A percentile compares a stretch with the other conserved stretches of the same genome.
These are phyloP conservation scores for Penicillium pulvis DNA, from an alignment of 495 filamentous ascomycete species.

Conservation along the genomic window DNA sequence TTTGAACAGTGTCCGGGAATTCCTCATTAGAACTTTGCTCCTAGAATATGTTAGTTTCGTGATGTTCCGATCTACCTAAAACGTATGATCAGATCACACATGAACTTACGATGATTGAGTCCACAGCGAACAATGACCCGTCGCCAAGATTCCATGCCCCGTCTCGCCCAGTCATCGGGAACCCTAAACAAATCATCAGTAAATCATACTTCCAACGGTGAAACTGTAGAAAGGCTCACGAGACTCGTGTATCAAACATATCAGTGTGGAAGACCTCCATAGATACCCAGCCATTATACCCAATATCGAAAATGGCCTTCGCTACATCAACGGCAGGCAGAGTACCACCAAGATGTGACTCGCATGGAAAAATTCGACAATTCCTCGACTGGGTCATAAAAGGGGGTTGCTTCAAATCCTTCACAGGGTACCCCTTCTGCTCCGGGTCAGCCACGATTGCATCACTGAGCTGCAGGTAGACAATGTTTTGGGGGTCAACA, in stretches of 20 bases:
- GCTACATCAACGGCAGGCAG: constrained; percentile 56
- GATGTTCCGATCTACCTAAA: not conserved
- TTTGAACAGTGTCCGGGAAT: no score
- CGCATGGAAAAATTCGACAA: constrained; percentile 70
- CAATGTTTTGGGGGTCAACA: constrained; percentile 49
- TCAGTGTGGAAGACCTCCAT: constrained; percentile 21
- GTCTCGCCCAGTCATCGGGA: constrained; percentile 11
- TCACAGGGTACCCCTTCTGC: constrained; percentile 24
- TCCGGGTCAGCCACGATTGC: constrained; percentile 68
- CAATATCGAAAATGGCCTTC: constrained; percentile 16
- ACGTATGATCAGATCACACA: no score
- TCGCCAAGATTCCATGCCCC: constrained; percentile 15
- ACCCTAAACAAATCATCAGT: constrained; percentile 4
- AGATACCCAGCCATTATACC: constrained; percentile 13
- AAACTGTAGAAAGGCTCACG: constrained; percentile 4
- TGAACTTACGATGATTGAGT: not conserved
- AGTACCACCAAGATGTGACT: constrained; percentile 64
- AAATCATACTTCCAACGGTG: not conserved
- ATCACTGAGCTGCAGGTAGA: constrained; percentile 21
- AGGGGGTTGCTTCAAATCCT: constrained; percentile 18
- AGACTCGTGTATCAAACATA: constrained; percentile 6
- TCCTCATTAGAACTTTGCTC: not conserved
- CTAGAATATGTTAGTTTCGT: not conserved
- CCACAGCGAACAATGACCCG: constrained; percentile 7
- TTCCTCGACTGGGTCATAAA: constrained; percentile 66